Evolutionary conservation across 2,329 filamentous ascomycete species (phyloP).

Genomic region (Capronia americana): DNA sequence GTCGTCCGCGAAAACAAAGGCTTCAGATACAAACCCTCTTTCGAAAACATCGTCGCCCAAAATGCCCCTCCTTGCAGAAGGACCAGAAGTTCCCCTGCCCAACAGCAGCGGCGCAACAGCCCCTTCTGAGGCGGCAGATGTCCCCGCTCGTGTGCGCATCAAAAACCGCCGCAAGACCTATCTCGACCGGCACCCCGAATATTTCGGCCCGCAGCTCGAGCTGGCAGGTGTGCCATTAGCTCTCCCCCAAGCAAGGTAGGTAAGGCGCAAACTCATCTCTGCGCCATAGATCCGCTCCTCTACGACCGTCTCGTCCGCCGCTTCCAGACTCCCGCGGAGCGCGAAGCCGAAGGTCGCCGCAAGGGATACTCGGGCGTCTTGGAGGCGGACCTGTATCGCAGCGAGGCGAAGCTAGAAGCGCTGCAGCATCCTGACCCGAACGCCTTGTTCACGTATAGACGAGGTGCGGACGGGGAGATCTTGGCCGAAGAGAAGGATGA

Average conservation of each 20-base stretch:
- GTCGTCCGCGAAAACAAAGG: neutral
- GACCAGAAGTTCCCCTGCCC: conserved; percentile 29
- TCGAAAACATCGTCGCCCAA: neutral
- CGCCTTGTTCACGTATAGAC: conserved; percentile 57
- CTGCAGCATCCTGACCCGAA: conserved; percentile 61
- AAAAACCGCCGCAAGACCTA: conserved; percentile 83
- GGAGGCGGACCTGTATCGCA: conserved; percentile 76
- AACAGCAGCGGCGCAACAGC: neutral
- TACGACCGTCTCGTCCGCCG: conserved; percentile 81
- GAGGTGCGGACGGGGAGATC: conserved; percentile 62
- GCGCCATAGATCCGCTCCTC: conserved; percentile 71
- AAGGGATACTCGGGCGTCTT: conserved; percentile 82
- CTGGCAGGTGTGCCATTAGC: conserved; percentile 59
- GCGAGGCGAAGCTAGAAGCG: conserved; percentile 75
- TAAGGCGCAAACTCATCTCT: conserved; percentile 12
- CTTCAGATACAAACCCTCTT: neutral
- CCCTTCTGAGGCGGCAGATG: neutral
- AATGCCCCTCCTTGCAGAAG: conserved; percentile 32
- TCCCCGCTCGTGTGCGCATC: conserved; percentile 55
- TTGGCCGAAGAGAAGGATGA: conserved; percentile 65
- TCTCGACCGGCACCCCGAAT: conserved; percentile 73
- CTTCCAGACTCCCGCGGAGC: conserved; percentile 40
- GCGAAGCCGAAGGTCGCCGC: conserved; percentile 63
- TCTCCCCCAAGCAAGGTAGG: conserved; percentile 34
- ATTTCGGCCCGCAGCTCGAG: conserved; percentile 70